A percentile compares a stretch with the other conserved stretches of the same genome.
Conservation (phyloP, 768 basidiomycete genomes). For the Auricularia cornea region DNA sequence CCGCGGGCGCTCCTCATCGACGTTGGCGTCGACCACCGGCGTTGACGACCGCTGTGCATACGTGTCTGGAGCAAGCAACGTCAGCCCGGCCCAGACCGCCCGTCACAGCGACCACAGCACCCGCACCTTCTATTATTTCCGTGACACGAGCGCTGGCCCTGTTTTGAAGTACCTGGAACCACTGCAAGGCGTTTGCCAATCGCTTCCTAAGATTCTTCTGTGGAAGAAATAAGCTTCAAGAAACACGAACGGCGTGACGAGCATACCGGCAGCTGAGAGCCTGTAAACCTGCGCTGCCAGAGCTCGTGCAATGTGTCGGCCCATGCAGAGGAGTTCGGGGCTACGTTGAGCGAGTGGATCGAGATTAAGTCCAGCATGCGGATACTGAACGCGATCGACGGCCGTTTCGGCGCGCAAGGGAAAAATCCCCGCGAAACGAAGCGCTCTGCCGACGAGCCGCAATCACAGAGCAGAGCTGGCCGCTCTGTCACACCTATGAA, state of each 20-base stretch:
- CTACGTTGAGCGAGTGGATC: background rate
- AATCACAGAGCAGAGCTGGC: no score
- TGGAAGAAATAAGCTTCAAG: background rate
- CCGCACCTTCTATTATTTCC: background rate
- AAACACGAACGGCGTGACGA: no score
- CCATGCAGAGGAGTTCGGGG: background rate
- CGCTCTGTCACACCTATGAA: no score
- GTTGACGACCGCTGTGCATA: no score
- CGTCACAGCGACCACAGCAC: no score
- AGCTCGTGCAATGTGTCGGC: background rate
- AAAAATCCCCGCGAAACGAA: background rate
- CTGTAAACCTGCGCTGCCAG: background rate
- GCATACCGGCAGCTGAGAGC: background rate
- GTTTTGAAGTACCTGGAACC: background rate
- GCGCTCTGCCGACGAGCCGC: background rate
- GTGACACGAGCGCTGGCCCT: background rate
- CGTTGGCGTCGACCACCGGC: no score
- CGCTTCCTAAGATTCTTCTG: background rate
- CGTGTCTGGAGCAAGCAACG: no score
- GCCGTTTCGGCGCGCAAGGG: conserved; percentile 4
- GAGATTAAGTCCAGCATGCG: background rate
- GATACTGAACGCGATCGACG: background rate
- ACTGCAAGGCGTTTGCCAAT: background rate
- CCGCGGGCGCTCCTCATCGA: no score
- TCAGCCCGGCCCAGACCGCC: no score